phyloP scores from a whole-genome alignment of 805 yeast genomes.

The Metschnikowia picachoensis region DNA sequence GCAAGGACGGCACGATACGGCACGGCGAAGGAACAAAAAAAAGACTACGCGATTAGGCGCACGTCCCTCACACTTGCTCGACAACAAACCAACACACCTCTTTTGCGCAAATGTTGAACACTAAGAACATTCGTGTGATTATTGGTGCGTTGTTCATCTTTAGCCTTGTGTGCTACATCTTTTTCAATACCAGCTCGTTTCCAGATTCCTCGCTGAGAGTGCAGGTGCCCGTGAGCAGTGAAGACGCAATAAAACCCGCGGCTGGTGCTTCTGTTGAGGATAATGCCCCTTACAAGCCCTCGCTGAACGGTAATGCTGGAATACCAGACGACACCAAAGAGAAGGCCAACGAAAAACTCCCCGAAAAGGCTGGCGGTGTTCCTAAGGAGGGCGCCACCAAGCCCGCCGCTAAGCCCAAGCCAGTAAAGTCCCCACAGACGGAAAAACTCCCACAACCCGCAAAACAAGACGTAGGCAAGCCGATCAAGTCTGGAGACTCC shows the following conservation, averaged over 20 bases:
- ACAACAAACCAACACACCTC: neutral
- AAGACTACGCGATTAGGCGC: slow-evolving; percentile 1
- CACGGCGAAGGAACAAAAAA: slow-evolving; percentile 1
- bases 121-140: slow-evolving; percentile 50
- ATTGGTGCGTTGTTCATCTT: slow-evolving; percentile 50
- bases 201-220: slow-evolving; percentile 30
- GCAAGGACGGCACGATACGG: neutral
- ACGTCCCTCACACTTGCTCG: neutral
- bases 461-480: neutral
- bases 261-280: slow-evolving; percentile 29
- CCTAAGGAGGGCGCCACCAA: slow-evolving; percentile 1
- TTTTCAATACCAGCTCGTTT: slow-evolving; percentile 40
- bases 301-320: neutral
- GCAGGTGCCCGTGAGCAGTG: slow-evolving; percentile 14
- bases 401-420: neutral
- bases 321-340: neutral
- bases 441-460: neutral
- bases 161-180: slow-evolving; percentile 47
- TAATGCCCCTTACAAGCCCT: slow-evolving; percentile 32
- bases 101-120: slow-evolving; percentile 27
- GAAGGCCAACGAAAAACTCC: neutral
- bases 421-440: neutral
- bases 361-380: neutral
- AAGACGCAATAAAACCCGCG: slow-evolving; percentile 15
- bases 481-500: neutral